These are phyloP conservation scores for Pseudogymnoascus sp. DNA, from an alignment of 2,329 filamentous ascomycete species.

Conservation along the genomic window DNA sequence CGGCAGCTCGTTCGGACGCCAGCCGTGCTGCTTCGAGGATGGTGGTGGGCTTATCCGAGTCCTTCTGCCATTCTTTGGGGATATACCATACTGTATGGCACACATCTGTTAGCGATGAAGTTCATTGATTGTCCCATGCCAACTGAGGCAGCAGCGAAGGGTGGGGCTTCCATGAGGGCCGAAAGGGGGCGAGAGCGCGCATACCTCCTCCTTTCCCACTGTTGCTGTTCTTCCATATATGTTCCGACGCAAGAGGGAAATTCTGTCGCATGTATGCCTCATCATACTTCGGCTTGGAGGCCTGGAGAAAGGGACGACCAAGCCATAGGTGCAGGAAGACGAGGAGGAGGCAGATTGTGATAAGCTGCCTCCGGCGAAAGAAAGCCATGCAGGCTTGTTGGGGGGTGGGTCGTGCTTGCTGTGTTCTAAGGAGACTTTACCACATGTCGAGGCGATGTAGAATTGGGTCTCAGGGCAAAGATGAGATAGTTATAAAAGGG, in stretches of 20 bases:
- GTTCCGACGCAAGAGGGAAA: background rate
- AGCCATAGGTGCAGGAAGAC: constrained; percentile 6
- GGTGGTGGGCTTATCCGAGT: constrained; percentile 14
- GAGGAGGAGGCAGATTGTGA: background rate
- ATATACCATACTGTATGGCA: constrained; percentile 10
- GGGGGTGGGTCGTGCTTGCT: background rate
- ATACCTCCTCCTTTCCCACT: constrained; percentile 2
- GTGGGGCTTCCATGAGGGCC: background rate
- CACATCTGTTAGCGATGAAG: background rate
- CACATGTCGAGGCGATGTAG: background rate
- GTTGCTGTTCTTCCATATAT: background rate
- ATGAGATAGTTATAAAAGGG: background rate
- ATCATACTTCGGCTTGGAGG: background rate
- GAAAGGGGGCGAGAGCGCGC: background rate
- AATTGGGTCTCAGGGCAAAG: background rate
- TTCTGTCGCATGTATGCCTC: background rate
- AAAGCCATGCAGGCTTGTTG: background rate
- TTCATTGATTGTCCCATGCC: background rate
- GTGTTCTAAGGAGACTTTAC: background rate
- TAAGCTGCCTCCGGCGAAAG: background rate
- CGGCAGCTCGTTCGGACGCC: constrained; percentile 16
- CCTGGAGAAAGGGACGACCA: background rate
- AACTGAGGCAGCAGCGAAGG: background rate
- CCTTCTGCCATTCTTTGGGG: constrained; percentile 3
- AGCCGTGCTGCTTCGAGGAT: constrained; percentile 26